Percentiles rank a stretch among this genome's conserved stretches.
phyloP scores from a whole-genome alignment of 306 rosid species.

The Purshia tridentata region DNA sequence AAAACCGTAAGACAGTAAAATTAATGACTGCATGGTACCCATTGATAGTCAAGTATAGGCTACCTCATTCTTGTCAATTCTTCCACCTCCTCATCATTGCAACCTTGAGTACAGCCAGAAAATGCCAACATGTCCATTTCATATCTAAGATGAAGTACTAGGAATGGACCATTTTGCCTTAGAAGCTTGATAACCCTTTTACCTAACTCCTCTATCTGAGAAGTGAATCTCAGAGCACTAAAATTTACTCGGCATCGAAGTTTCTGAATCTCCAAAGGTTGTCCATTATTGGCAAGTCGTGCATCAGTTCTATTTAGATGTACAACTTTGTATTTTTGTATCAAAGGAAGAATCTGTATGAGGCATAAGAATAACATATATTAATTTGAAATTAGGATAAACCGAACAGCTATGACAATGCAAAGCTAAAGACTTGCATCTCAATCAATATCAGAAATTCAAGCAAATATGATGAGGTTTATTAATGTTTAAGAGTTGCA shows the following conservation, averaged over 20 bases:
- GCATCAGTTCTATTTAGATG: constrained; percentile 95
- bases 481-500: background rate
- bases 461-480: constrained; percentile 8
- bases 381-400: constrained; percentile 5
- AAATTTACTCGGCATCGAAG: constrained; percentile 96
- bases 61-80: constrained; percentile 99
- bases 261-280: constrained; percentile 80
- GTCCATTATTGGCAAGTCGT: constrained; percentile 89
- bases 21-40: background rate
- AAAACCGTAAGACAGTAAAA: constrained; percentile 19
- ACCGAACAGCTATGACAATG: background rate
- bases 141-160: constrained; percentile 94
- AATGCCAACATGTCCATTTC: constrained; percentile 99
- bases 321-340: constrained; percentile 83
- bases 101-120: constrained; percentile 98
- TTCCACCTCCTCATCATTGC: constrained; percentile 84
- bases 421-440: too few relatives aligned
- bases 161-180: constrained; percentile 74
- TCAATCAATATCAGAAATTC: background rate
- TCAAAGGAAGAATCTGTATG: constrained; percentile 79
- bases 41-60: constrained; percentile 15
- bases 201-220: constrained; percentile 95
- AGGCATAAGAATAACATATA: constrained; percentile 7
- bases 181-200: constrained; percentile 79
- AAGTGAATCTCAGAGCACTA: constrained; percentile 80